Evolutionary conservation across 2,329 filamentous ascomycete species (phyloP).

Genomic region (Pyricularia sp.): DNA sequence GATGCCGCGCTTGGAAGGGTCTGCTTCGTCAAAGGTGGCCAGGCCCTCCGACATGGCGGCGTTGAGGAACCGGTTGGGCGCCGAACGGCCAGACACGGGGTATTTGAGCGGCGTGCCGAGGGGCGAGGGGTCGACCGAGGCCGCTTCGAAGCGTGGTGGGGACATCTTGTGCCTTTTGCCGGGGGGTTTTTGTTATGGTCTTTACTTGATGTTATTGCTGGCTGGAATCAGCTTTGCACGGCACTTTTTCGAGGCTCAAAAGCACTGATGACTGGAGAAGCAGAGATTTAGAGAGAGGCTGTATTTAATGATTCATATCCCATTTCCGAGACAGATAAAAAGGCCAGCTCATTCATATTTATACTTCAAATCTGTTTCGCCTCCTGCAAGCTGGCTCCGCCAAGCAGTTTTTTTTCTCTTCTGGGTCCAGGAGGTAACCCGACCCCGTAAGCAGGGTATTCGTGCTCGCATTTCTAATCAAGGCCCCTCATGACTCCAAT

Average conservation of each 20-base stretch:
- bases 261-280: not conserved
- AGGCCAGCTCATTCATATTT: not conserved
- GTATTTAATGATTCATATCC: not conserved
- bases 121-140: conserved; percentile 17
- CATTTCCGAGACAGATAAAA: not conserved
- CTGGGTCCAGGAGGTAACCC: not conserved
- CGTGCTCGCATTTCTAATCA: no score
- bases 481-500: no score
- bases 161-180: not conserved
- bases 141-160: not conserved
- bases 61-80: conserved; percentile 59
- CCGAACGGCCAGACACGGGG: conserved; percentile 41
- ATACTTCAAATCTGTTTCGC: not conserved
- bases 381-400: not conserved
- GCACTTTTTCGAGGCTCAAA: not conserved
- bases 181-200: not conserved
- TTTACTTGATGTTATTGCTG: not conserved
- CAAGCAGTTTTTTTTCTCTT: not conserved
- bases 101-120: conserved; percentile 38
- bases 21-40: conserved; percentile 47
- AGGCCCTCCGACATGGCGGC: conserved; percentile 58
- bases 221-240: not conserved
- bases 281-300: not conserved
- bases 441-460: not conserved
- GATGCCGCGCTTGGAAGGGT: conserved; percentile 36